A percentile compares a stretch with the other conserved stretches of the same genome.
Evolutionary conservation across 1,139 yeast species (phyloP).

Genomic region (Sugiyamaella pinicola): DNA sequence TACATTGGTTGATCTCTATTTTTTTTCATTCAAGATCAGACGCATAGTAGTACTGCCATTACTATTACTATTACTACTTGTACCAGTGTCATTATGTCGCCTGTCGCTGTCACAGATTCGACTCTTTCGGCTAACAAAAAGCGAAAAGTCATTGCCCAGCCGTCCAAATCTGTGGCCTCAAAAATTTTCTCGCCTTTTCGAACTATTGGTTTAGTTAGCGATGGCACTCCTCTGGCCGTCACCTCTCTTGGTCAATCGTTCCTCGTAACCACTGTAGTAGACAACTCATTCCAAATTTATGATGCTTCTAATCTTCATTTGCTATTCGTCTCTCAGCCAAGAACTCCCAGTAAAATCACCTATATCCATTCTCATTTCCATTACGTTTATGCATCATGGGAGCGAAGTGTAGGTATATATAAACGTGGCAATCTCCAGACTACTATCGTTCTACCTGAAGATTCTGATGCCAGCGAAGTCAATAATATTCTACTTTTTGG

Average conservation of each 20-base stretch:
- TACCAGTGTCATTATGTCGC: conserved; percentile 1
- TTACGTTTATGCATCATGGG: conserved; percentile 78
- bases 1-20: conserved; percentile 1
- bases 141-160: not conserved
- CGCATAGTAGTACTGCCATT: not conserved
- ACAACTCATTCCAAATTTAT: conserved; percentile 85
- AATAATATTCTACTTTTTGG: conserved; percentile 68
- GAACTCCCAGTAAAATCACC: conserved; percentile 69
- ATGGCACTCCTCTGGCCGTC: conserved; percentile 80
- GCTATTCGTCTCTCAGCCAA: conserved; percentile 81
- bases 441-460: conserved; percentile 46
- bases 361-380: conserved; percentile 82
- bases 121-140: conserved; percentile 3
- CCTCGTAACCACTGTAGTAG: conserved; percentile 87
- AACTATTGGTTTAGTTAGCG: conserved; percentile 51
- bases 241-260: conserved; percentile 89
- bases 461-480: conserved; percentile 34
- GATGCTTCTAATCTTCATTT: conserved; percentile 88
- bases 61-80: not conserved
- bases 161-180: not conserved
- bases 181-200: conserved; percentile 25
- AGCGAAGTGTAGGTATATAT: conserved; percentile 70
- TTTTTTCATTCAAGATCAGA: conserved; percentile 5
- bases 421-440: conserved; percentile 79
- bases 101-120: conserved; percentile 11